These are phyloP conservation scores for Talaromyces borbonicus DNA, from an alignment of 495 filamentous ascomycete species.

Conservation along the genomic window DNA sequence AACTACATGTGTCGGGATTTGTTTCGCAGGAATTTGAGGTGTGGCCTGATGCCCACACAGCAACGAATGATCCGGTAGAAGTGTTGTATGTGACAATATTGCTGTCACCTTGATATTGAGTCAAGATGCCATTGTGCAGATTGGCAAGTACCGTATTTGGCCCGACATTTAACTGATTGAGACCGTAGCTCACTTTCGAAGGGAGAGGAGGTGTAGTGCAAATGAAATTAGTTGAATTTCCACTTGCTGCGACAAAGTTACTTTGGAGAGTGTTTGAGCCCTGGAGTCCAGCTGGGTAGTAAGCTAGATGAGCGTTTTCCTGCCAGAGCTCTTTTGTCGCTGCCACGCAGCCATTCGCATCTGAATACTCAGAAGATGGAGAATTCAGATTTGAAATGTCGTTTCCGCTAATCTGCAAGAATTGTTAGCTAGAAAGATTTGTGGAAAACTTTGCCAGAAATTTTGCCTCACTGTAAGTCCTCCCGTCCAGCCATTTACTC, in stretches of 20 bases:
- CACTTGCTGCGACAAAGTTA: not conserved
- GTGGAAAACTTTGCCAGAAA: not conserved
- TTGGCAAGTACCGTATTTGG: conserved; percentile 1
- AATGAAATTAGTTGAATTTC: conserved; percentile 6
- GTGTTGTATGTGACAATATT: conserved; percentile 8
- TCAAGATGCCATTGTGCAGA: not conserved
- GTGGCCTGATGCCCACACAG: conserved; percentile 4
- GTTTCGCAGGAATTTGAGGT: not conserved
- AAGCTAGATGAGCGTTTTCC: conserved; percentile 1
- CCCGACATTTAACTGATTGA: not conserved
- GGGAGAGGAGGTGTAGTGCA: conserved; percentile 5
- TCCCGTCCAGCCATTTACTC: conserved; percentile 11
- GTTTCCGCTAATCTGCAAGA: conserved; percentile 5
- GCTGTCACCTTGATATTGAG: conserved; percentile 5
- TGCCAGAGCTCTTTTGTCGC: conserved; percentile 1
- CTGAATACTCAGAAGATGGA: conserved; percentile 1
- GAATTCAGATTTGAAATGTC: conserved; percentile 1
- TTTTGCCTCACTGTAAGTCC: conserved; percentile 10
- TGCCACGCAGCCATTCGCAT: not conserved
- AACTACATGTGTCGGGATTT: not conserved
- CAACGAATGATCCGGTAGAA: not conserved
- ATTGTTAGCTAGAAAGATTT: not conserved
- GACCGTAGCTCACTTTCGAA: conserved; percentile 4
- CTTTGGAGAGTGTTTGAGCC: conserved; percentile 5
- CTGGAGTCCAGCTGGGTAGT: conserved; percentile 4